phyloP scores from a whole-genome alignment of 495 filamentous ascomycete species.

The Penicillium parvum region DNA sequence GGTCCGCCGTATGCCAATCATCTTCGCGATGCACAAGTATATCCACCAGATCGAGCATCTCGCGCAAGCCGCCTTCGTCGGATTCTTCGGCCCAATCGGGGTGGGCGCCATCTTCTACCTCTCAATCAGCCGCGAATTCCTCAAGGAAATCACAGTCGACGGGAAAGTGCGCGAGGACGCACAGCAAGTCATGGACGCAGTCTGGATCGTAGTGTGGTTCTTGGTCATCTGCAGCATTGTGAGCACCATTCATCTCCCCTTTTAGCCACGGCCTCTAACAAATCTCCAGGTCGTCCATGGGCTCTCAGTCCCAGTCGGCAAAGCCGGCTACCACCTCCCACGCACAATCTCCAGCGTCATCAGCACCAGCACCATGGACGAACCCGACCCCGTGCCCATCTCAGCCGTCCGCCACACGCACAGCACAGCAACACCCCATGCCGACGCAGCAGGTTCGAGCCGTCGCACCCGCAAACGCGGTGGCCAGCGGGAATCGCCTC shows the following conservation, averaged over 20 bases:
- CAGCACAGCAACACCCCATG: conserved; percentile 34
- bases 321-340: conserved; percentile 75
- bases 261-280: too few relatives aligned
- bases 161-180: conserved; percentile 64
- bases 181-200: conserved; percentile 53
- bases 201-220: conserved; percentile 80
- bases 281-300: conserved; percentile 70
- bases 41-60: conserved; percentile 77
- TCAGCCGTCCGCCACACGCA: conserved; percentile 27
- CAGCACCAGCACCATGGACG: conserved; percentile 33
- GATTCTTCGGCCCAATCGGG: conserved; percentile 95
- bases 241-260: conserved; percentile 32
- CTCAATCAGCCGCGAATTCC: conserved; percentile 70
- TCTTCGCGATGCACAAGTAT: conserved; percentile 66
- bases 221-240: conserved; percentile 81
- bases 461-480: conserved; percentile 27
- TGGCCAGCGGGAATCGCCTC: conserved; percentile 24
- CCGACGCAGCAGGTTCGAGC: conserved; percentile 7
- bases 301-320: conserved; percentile 77
- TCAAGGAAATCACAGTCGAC: conserved; percentile 49
- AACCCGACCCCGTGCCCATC: conserved; percentile 31
- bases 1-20: conserved; percentile 71
- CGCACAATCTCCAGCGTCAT: conserved; percentile 64
- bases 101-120: conserved; percentile 90
- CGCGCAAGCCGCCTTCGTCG: conserved; percentile 74